Percentiles rank a stretch among this genome's conserved stretches.
Evolutionary conservation across 2,329 filamentous ascomycete species (phyloP).

Genomic region (Penicillium hesseltinei): DNA sequence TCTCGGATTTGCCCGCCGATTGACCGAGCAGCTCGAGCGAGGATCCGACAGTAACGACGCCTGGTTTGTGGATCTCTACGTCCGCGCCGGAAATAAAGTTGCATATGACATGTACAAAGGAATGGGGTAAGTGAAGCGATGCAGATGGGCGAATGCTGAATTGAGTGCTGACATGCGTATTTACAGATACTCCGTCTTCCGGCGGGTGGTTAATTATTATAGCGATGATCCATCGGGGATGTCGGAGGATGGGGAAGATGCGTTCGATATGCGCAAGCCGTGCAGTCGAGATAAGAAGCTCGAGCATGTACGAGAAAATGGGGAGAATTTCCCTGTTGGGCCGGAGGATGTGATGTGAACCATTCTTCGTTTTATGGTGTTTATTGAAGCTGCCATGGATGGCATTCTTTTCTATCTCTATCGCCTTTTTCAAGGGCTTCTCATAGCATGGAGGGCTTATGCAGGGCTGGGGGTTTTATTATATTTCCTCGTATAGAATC

Average conservation of each 20-base stretch:
- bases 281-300: conserved; percentile 74
- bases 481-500: not conserved
- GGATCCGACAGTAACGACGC: conserved; percentile 77
- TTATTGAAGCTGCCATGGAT: not conserved
- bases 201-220: conserved; percentile 89
- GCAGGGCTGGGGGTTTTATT: not conserved
- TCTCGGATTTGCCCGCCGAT: conserved; percentile 78
- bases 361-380: not conserved
- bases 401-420: not conserved
- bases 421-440: not conserved
- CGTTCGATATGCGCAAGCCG: conserved; percentile 94
- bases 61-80: conserved; percentile 96
- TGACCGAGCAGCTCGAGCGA: conserved; percentile 78
- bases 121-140: conserved; percentile 64
- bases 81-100: conserved; percentile 80
- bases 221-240: conserved; percentile 72
- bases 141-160: not conserved
- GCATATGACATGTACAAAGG: conserved; percentile 86
- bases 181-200: conserved; percentile 71
- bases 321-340: conserved; percentile 72
- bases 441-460: not conserved
- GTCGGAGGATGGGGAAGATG: conserved; percentile 67
- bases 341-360: conserved; percentile 68
- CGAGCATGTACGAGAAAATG: conserved; percentile 76
- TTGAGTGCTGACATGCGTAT: conserved; percentile 2